Evolutionary conservation across 768 basidiomycete genomes (phyloP).

Genomic region (Lentinula boryana): DNA sequence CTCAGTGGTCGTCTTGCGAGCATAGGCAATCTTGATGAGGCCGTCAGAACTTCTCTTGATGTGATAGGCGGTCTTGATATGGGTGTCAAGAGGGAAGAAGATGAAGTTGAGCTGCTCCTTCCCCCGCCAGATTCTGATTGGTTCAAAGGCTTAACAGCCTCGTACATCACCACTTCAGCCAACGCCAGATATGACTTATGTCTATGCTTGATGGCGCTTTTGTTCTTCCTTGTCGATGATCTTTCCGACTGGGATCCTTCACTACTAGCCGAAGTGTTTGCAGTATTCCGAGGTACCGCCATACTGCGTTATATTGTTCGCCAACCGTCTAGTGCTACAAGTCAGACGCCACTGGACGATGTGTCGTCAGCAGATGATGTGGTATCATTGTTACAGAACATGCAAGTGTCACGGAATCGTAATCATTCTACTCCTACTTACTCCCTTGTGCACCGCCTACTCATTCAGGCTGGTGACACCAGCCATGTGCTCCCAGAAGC

Average conservation of each 20-base stretch:
- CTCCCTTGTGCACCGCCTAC: constrained; percentile 59
- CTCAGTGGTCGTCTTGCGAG: constrained; percentile 53
- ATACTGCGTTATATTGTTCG: constrained; percentile 58
- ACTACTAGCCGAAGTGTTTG: constrained; percentile 67
- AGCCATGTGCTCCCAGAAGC: constrained; percentile 44
- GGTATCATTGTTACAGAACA: constrained; percentile 59
- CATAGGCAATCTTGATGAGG: constrained; percentile 49
- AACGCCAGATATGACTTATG: constrained; percentile 74
- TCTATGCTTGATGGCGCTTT: constrained; percentile 54
- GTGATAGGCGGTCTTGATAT: constrained; percentile 67
- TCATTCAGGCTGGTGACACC: constrained; percentile 44
- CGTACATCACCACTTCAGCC: constrained; percentile 57
- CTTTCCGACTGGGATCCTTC: constrained; percentile 33
- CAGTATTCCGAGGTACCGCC: constrained; percentile 72
- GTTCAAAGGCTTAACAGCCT: constrained; percentile 54
- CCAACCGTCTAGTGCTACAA: constrained; percentile 45
- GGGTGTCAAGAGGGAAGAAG: constrained; percentile 71
- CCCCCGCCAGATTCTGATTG: constrained; percentile 55
- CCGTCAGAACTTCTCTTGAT: constrained; percentile 55
- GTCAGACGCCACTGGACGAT: constrained; percentile 19
- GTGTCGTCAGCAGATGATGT: constrained; percentile 50
- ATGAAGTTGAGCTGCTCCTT: constrained; percentile 44
- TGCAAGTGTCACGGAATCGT: constrained; percentile 59
- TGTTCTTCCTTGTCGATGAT: constrained; percentile 68
- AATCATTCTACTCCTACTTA: constrained; percentile 43